Evolutionary conservation across 768 basidiomycete genomes (phyloP), one percentile per base, ranked within the genome.

Genomic region (Infundibulicybe gibba): DNA sequence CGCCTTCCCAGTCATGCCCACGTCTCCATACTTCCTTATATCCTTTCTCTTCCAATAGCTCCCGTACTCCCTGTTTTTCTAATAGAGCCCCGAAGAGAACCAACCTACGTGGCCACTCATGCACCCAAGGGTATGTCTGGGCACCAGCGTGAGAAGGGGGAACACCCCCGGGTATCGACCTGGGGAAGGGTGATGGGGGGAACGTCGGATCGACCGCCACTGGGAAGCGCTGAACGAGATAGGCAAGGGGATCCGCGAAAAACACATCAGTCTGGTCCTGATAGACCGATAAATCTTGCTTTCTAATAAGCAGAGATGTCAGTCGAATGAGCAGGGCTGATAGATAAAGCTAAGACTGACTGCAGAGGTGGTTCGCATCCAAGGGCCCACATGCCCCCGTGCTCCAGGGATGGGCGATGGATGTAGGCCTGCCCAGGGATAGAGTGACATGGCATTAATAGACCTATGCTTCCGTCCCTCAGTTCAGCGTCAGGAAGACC

Each of bases 361-460:
- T 76, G 64, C 1, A 95, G 63, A 0, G 95, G 95, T 2, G 97
- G 97, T 59, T 97, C 95, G 58, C 97, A 99, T 5, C 89, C 87
- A 17, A 99, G 61, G 16, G 87, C 80, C 93, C 94, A 98, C 56
- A 86, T 68, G 44, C 69, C 66, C 6, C 79, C 79, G 12, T 69
- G 60, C 16, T 78, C 80, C 8, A 91, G 73, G 41, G 86, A 75
- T 19, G 70, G 67, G 15, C 81, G 72, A 61, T 98, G 97, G 6
- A 98, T 61, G 63, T 93, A 86, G 2, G 92, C 83, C 58, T 91
- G 87, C 69, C 90, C 93, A 5, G 95, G 95, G 1, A 90, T 91
- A 16, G 94, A 97, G 67, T 99, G 95, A 53, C 97, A 99, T 9
- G 97, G 95, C 90, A 93, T 94, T 16, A 97, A 66, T 56, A 92